Conservation (phyloP, 768 basidiomycete species). For the Cystofilobasidium capitatum region DNA sequence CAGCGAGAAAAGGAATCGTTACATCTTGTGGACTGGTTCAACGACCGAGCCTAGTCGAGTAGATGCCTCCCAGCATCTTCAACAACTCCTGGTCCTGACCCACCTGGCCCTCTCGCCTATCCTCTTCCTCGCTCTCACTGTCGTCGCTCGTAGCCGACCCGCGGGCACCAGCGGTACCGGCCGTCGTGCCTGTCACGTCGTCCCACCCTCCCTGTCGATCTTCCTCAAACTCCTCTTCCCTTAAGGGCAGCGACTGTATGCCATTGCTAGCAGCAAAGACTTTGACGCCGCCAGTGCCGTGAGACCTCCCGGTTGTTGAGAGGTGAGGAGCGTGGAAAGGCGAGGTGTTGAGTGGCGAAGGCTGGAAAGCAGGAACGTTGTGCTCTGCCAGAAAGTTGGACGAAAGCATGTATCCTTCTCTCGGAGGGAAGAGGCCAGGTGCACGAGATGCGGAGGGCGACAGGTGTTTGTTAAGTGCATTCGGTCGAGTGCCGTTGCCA, state of each 20-base stretch:
- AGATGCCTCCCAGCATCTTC: slow-evolving; percentile 9
- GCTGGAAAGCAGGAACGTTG: not conserved
- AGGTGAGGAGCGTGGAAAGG: not conserved
- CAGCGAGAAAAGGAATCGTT: no score
- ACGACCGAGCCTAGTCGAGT: slow-evolving; percentile 10
- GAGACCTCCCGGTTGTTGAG: not conserved
- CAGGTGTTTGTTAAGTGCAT: slow-evolving; percentile 45
- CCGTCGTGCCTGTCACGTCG: not conserved
- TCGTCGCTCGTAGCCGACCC: no score
- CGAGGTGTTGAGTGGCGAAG: not conserved
- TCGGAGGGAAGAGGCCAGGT: not conserved
- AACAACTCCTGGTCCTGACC: slow-evolving; percentile 2
- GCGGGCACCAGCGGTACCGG: no score
- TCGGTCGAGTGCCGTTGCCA: not conserved
- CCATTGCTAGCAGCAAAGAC: not conserved
- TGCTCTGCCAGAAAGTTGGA: not conserved
- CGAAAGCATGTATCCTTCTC: not conserved
- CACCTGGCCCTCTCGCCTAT: not conserved
- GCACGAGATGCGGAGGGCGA: not conserved
- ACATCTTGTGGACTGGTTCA: no score
- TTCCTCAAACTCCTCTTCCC: not conserved
- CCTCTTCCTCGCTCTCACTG: not conserved
- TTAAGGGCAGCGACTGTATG: not conserved
- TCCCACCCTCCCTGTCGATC: slow-evolving; percentile 14
- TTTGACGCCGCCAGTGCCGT: not conserved